These are phyloP conservation scores for Fusarium sp. DNA, from an alignment of 2,329 filamentous ascomycete genomes.

Conservation along the genomic window DNA sequence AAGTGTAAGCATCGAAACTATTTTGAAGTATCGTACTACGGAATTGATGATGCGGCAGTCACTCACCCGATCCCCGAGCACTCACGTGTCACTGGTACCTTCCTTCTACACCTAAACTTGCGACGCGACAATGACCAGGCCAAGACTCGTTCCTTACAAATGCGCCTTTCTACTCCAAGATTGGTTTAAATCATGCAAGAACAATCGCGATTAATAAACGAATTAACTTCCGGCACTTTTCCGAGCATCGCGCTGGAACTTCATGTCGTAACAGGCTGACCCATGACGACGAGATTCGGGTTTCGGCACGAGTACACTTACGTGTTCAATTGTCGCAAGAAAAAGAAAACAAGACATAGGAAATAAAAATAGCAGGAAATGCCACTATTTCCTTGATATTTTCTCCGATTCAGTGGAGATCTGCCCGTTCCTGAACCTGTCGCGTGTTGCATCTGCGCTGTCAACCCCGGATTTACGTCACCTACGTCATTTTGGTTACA, in stretches of 20 bases:
- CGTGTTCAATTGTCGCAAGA: background rate
- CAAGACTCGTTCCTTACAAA: background rate
- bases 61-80: background rate
- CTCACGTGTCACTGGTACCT: background rate
- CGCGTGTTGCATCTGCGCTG: slow-evolving; percentile 11
- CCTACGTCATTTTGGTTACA: slow-evolving; percentile 29
- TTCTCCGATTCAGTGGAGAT: slow-evolving; percentile 20
- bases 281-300: slow-evolving; percentile 27
- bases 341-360: background rate
- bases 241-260: slow-evolving; percentile 7
- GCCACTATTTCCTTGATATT: slow-evolving; percentile 26
- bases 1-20: background rate
- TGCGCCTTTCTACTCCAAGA: background rate
- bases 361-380: slow-evolving; percentile 13
- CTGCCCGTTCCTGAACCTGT: slow-evolving; percentile 20
- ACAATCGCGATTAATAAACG: background rate
- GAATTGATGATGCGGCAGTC: background rate
- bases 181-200: background rate
- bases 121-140: background rate
- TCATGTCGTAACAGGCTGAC: slow-evolving; percentile 6
- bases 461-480: slow-evolving; percentile 33
- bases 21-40: background rate
- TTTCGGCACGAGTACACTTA: slow-evolving; percentile 7
- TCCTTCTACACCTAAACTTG: background rate
- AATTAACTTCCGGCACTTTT: background rate